Base-by-base conservation (phyloP, 164 flowering plant species). In the Berberis thunbergii region DNA sequence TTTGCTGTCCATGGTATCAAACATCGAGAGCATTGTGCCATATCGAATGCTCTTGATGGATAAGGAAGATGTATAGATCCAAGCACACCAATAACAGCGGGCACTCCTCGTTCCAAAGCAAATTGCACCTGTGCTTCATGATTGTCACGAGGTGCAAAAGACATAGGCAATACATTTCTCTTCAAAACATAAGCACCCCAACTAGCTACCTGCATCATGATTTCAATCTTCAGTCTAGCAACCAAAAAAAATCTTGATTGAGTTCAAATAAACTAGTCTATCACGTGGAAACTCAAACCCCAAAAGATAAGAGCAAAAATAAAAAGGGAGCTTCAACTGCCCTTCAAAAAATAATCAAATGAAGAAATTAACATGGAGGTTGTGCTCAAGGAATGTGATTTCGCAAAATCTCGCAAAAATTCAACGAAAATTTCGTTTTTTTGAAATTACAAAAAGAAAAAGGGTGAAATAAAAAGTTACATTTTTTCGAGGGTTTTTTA, bases 1-100 rank as follows among this genome's bases (percentile, higher is more conserved):
- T 87, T 87, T 63, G 77, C 49, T 5, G 49, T 46, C 49, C 49
- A 46, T 5, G 49, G 49, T 5, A 46, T 8, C 5, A 46, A 8
- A 8, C 49, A 46, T 8, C 49, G 49, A 8, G 49, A 46, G 8
- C 49, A 46, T 5, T 46, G 49, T 5, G 49, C 49, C 49, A 46
- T 46, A 46, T 46, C 49, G 49, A 46, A 46, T 46, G 49, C 5
- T 8, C 49, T 46, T 46, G 49, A 46, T 5, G 49, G 49, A 46
- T 46, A 46, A 8, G 49, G 8, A 50, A 50, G 95, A 48, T 60
- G 67, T 46, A 46, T 46, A 46, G 49, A 4, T 46, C 49, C 49
- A 46, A 46, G 49, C 49, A 46, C 49, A 46, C 49, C 49, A 46
- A 46, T 46, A 46, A 46, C 49, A 4, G 49, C 49, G 8, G 49